Conservation (phyloP, 345 rosid genomes). For the Eucalyptus urophylla region DNA sequence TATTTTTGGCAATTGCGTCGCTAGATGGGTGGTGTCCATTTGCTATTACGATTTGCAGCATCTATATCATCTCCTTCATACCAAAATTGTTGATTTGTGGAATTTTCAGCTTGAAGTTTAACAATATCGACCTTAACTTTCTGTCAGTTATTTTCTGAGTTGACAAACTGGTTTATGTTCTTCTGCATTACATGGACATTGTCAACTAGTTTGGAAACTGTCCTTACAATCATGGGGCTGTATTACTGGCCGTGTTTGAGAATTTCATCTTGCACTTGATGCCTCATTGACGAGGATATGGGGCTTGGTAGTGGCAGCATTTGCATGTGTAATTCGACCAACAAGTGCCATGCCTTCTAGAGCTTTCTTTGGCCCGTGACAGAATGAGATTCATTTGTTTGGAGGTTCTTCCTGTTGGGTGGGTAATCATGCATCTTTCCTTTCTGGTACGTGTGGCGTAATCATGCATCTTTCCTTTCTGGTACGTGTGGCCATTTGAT, state of each 20-base stretch:
- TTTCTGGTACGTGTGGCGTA: neutral
- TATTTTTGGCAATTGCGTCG: slow-evolving; percentile 42
- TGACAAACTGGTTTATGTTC: slow-evolving; percentile 84
- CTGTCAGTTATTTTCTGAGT: slow-evolving; percentile 66
- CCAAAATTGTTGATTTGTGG: neutral
- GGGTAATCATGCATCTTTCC: slow-evolving; percentile 3
- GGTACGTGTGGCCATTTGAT: neutral
- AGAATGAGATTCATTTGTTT: slow-evolving; percentile 44
- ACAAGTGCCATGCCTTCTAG: slow-evolving; percentile 80
- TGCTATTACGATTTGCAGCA: neutral
- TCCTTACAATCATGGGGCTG: slow-evolving; percentile 64
- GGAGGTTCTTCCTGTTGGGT: slow-evolving; percentile 77
- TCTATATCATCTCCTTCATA: neutral
- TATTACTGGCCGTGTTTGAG: slow-evolving; percentile 85
- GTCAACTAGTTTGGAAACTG: slow-evolving; percentile 88
- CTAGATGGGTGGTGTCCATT: slow-evolving; percentile 81
- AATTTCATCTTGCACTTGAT: slow-evolving; percentile 22
- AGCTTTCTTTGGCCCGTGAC: slow-evolving; percentile 37
- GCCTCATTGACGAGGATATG: slow-evolving; percentile 39
- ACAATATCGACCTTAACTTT: slow-evolving; percentile 27
- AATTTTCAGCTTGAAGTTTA: neutral
- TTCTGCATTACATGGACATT: slow-evolving; percentile 87
- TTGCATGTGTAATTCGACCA: slow-evolving; percentile 87
- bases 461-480: neutral
- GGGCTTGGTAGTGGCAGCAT: slow-evolving; percentile 70